Percentiles rank a stretch among this genome's conserved stretches.
phyloP scores from a whole-genome alignment of 2,329 filamentous ascomycete species.

The Davidsoniella australis region DNA sequence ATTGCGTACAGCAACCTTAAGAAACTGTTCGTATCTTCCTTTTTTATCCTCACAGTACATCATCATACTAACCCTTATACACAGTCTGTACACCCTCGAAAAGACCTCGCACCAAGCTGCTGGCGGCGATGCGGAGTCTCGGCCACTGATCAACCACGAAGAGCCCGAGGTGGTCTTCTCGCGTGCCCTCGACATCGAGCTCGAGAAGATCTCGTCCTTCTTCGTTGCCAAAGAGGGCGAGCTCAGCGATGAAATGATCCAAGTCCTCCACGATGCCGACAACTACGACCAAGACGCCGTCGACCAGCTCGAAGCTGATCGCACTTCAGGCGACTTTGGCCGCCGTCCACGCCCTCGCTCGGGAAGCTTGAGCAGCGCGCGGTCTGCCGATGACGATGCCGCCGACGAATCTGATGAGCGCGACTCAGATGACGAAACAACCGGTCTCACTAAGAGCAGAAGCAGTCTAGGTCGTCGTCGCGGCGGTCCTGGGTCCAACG shows the following conservation, averaged over 20 bases:
- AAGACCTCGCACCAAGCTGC: conserved; percentile 46
- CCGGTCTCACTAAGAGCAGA: conserved; percentile 31
- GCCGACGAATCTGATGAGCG: conserved; percentile 48
- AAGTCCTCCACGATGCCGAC: conserved; percentile 58
- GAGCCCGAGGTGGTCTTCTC: conserved; percentile 72
- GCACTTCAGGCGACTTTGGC: conserved; percentile 14
- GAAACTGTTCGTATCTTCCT: conserved; percentile 54
- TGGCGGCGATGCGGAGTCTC: conserved; percentile 59
- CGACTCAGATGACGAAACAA: conserved; percentile 44
- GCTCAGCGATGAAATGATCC: conserved; percentile 63
- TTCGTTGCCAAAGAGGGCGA: conserved; percentile 81
- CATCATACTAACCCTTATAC: background rate
- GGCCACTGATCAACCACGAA: conserved; percentile 57
- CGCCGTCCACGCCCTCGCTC: conserved; percentile 15
- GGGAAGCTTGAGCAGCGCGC: conserved; percentile 25
- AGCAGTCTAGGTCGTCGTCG: conserved; percentile 20
- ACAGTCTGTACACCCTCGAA: conserved; percentile 85
- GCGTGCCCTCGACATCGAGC: conserved; percentile 66
- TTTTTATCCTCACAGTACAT: too few relatives aligned
- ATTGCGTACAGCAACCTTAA: conserved; percentile 98
- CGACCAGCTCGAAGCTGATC: conserved; percentile 23
- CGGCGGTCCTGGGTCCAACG: background rate
- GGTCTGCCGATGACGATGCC: conserved; percentile 36
- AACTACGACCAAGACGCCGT: conserved; percentile 45
- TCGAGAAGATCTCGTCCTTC: conserved; percentile 89